Base-by-base conservation (phyloP, 768 basidiomycete genomes). In the Coprinellus micaceus region DNA sequence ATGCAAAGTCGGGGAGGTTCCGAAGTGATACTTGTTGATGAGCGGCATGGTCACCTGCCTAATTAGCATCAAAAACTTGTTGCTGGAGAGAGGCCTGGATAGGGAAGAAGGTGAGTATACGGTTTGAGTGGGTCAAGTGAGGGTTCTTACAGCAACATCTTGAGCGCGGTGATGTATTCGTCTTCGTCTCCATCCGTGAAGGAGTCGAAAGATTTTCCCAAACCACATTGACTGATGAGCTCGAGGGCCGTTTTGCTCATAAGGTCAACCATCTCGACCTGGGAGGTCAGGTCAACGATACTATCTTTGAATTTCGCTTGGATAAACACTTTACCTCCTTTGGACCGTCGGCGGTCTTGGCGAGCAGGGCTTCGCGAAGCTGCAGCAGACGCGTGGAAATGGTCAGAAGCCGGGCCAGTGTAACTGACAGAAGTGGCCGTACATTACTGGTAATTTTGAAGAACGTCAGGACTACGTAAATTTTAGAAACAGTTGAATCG, bases 181-280 rank as follows among this genome's bases (percentile, higher is more conserved):
- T 67, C 69, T 3, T 57, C 56, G 1, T 43, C 54, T 15, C 44
- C 55, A 7, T 72, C 69, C 15, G 60, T 63, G 7, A 80, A 64
- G 0, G 67, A 50, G 54, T 75, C 74, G 40, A 75, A 75, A 11
- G 70, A 73, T 44, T 69, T 67, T 17, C 75, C 75, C 13, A 82
- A 65, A 1, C 79, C 77, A 24, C 72, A 74, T 64, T 77, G 77
- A 11, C 76, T 76, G 36, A 82, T 72, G 47, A 79, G 66, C 52
- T 81, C 78, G 19, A 80, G 67, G 11, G 79, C 76, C 12, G 74
- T 70, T 17, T 77, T 69, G n/a, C 71, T 58, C 66, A 71, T 69
- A 72, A 72, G 72, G 7, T 61, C 54, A 3, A 66, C 39, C 22
- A 73, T 48, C 52, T 74, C 71, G 36, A 73, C 58, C 69, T 71